Base-by-base conservation (phyloP, 306 rosid genomes). In the Pyrus pyrifolia region DNA sequence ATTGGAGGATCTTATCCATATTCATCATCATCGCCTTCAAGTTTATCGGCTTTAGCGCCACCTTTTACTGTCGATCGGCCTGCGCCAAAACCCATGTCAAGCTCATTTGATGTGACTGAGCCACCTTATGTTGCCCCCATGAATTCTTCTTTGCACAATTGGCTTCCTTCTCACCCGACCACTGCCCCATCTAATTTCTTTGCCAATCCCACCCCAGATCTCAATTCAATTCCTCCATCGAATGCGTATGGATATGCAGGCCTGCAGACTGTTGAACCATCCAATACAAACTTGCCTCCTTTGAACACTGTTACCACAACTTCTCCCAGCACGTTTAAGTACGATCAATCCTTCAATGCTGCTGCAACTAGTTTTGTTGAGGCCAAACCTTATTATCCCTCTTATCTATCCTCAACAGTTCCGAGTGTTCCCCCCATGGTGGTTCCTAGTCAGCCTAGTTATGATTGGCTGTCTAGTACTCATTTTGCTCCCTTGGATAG, bases 61-160 rank as follows among this genome's bases (percentile, higher is more conserved):
- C 97, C 99, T 9, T 95, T 95, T 35, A 90, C 92, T 18, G 87
- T 92, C 3, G 88, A 85, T 75, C 90, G 88, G 21, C 57, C 85
- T 38, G 51, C 31, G 40, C 31, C 86, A 4, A 72, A 44, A 33
- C 88, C 88, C 12, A 57, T 49, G 49, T 78, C 87, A 1, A 67
- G 73, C 77, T 91, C 89, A 7, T 78, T 79, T 30, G 93, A 87
- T 84, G 81, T 82, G 81, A 67, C 84, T 18, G 88, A 90, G 75
- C 77, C 84, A 64, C 29, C 88, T n/a, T 85, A 75, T 76, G 74
- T 80, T 38, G 66, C 71, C 66, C 74, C 91, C 29, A 13, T 70
- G 52, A 83, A 40, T 76, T 75, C 76, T 76, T 79, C 86, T 57
- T 81, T 73, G 73, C 80, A 81, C 82, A 76, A 76, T 74, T 85